Base-by-base conservation (phyloP, 176 grass and related monocot species). In the Musa beccarii region DNA sequence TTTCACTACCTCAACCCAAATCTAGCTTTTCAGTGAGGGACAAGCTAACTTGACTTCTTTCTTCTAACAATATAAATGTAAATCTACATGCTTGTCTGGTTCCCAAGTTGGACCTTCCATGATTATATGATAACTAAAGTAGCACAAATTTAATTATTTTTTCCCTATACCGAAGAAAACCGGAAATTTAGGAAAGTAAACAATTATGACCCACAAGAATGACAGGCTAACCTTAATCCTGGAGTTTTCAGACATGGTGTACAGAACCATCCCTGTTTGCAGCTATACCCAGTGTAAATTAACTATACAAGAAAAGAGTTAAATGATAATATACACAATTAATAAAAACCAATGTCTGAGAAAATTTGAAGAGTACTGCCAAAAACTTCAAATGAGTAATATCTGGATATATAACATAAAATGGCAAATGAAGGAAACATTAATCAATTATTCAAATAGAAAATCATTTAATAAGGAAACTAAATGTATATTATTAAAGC, bases 191-290 rank as follows among this genome's bases (percentile, higher is more conserved):
- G 63, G 3, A 66, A 26, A 26, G 24, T 66, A 26, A 66, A 66
- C 63, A 13, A 66, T 66, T 66, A 13, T 23, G 21, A 66, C 26
- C 63, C 0, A 66, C 63, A 8, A 23, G 57, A 1, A 7, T 64
- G 25, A 71, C 8, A 10, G 20, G 20, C 22, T 56, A 59, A 75
- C 73, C 73, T 59, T 43, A 53, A 59, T 29, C 25, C 25, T 75
- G 73, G 22, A 61, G 24, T 54, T 29, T 8, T 75, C 54, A 43
- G 29, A n/a, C 73, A 75, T 57, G 73, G 73, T 11, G 73, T 75
- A 59, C 28, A 75, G 73, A 75, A 75, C 73, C 54, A 75, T 54
- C 73, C 73, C 10, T 75, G 73, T 59, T 57, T 49, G 54, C 53
- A 59, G 25, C 53, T 43, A 75, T 49, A 75, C 20, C 73, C 24